Conservation (phyloP, 345 rosid genomes). For the Diplotaxis tenuifolia region DNA sequence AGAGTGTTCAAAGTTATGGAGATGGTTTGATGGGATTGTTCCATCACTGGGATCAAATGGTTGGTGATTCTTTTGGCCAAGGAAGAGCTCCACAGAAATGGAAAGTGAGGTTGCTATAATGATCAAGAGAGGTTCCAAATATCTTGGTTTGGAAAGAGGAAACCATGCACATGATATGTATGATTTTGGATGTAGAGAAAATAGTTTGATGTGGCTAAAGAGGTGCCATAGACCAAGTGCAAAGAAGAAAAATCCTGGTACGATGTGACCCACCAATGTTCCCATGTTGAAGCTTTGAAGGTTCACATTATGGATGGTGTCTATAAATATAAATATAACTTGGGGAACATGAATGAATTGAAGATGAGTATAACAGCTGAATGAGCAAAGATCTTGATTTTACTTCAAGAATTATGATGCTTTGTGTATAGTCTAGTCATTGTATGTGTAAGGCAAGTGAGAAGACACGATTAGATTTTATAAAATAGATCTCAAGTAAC, state of each 20-base stretch:
- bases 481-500: slow-evolving; percentile 29
- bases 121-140: slow-evolving; percentile 62
- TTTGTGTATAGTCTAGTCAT: slow-evolving; percentile 18
- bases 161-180: slow-evolving; percentile 67
- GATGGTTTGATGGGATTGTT: slow-evolving; percentile 82
- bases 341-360: not conserved
- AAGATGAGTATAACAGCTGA: slow-evolving; percentile 7
- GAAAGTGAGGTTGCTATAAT: slow-evolving; percentile 60
- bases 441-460: slow-evolving; percentile 28
- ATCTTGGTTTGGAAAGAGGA: slow-evolving; percentile 47
- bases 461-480: slow-evolving; percentile 17
- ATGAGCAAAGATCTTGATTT: slow-evolving; percentile 32
- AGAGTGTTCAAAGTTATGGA: slow-evolving; percentile 85
- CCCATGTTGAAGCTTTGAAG: slow-evolving; percentile 52
- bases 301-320: not conserved
- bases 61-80: slow-evolving; percentile 69
- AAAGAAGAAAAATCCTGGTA: slow-evolving; percentile 70
- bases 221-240: slow-evolving; percentile 82
- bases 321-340: slow-evolving; percentile 25
- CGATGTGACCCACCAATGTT: slow-evolving; percentile 70
- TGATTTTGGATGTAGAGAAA: slow-evolving; percentile 48
- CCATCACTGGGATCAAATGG: slow-evolving; percentile 68
- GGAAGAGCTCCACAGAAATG: slow-evolving; percentile 72
- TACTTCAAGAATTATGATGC: slow-evolving; percentile 39
- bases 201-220: slow-evolving; percentile 65